Evolutionary conservation across 208 protist genomes (phyloP).

Genomic region (Leishmania braziliensis): DNA sequence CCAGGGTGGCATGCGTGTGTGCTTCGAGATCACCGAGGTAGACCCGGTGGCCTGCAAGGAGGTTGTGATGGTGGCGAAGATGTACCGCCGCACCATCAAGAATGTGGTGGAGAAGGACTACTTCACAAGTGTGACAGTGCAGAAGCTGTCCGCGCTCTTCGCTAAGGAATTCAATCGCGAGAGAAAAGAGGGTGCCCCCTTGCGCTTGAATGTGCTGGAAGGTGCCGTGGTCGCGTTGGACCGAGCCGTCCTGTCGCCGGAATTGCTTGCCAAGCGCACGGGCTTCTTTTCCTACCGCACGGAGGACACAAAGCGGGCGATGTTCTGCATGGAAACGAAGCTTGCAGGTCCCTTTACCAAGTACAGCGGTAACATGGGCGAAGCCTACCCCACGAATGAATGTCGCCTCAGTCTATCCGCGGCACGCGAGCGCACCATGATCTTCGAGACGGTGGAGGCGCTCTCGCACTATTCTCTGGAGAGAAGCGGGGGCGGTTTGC

Average conservation of each 20-base stretch:
- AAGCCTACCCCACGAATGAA: conserved; percentile 57
- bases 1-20: conserved; percentile 77
- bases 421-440: conserved; percentile 29
- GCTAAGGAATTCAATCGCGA: conserved; percentile 56
- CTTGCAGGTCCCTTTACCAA: conserved; percentile 73
- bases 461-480: conserved; percentile 76
- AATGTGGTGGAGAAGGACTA: conserved; percentile 77
- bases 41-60: conserved; percentile 46
- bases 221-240: conserved; percentile 53
- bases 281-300: conserved; percentile 78
- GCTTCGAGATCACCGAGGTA: conserved; percentile 69
- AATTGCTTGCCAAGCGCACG: conserved; percentile 34
- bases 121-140: conserved; percentile 66
- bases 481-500: conserved; percentile 45
- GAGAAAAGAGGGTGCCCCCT: conserved; percentile 28
- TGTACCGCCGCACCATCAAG: conserved; percentile 64
- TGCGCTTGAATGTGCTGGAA: conserved; percentile 35
- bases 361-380: conserved; percentile 85
- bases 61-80: conserved; percentile 62
- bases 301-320: conserved; percentile 48
- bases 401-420: conserved; percentile 26
- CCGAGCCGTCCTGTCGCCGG: conserved; percentile 40
- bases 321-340: conserved; percentile 73
- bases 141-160: conserved; percentile 65
- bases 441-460: conserved; percentile 77